phyloP scores from a whole-genome alignment of 2,329 filamentous ascomycete genomes.

The Davidsoniella eucalypti region DNA sequence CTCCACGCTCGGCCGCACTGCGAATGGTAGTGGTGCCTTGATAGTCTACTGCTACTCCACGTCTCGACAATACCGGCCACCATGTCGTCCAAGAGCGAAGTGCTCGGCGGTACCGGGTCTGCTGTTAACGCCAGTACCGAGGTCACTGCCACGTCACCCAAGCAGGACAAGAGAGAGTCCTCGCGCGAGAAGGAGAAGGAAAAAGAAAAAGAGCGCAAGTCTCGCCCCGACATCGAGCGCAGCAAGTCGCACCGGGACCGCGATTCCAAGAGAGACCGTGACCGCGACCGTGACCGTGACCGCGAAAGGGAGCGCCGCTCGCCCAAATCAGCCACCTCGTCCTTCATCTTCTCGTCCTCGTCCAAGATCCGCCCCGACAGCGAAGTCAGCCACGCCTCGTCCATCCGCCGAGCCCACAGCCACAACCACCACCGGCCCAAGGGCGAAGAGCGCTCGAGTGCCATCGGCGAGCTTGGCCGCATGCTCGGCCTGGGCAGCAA shows the following conservation, averaged over 20 bases:
- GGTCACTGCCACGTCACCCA: slow-evolving; percentile 9
- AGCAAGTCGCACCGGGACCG: slow-evolving; percentile 20
- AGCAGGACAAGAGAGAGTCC: slow-evolving; percentile 6
- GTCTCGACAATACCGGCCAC: background rate
- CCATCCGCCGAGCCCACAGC: slow-evolving; percentile 9
- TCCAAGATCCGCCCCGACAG: slow-evolving; percentile 26
- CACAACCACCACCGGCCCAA: slow-evolving; percentile 20
- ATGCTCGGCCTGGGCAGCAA: slow-evolving; percentile 15
- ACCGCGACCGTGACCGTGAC: slow-evolving; percentile 20
- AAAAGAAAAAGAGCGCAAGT: slow-evolving; percentile 11
- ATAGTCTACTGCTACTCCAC: background rate
- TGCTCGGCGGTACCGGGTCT: slow-evolving; percentile 4
- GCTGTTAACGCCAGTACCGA: slow-evolving; percentile 9
- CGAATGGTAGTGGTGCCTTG: background rate
- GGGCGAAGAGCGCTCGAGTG: slow-evolving; percentile 20
- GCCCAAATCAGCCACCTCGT: slow-evolving; percentile 19
- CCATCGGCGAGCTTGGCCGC: slow-evolving; percentile 7
- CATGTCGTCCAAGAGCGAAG: slow-evolving; percentile 11
- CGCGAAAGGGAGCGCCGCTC: slow-evolving; percentile 24
- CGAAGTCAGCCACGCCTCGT: slow-evolving; percentile 21
- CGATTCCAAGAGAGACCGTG: slow-evolving; percentile 19
- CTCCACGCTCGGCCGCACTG: background rate
- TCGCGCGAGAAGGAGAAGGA: slow-evolving; percentile 10
- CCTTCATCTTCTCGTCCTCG: slow-evolving; percentile 17
- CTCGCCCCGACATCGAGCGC: slow-evolving; percentile 11